Evolutionary conservation across 176 grass and related monocot genomes (phyloP), one percentile per base, ranked within the genome.

Genomic region (Otatea glauca): DNA sequence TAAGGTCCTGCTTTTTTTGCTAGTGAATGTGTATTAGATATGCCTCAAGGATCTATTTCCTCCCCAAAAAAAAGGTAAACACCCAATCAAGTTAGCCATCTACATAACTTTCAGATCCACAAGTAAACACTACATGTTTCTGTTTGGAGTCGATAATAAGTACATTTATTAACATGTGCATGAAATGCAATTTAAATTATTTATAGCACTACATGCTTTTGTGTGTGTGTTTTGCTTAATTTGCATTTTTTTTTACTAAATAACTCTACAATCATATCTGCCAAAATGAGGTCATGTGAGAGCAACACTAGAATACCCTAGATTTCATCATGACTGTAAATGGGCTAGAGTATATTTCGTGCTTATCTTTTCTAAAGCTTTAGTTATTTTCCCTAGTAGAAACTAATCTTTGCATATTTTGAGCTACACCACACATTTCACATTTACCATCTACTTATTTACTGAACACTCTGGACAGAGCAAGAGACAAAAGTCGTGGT

Each of bases 401-500:
- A 72, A 47, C 9, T 81, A 70, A 5, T 48, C n/a, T 45, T 23
- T 16, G 0, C 54, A 87, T 42, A 83, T 62, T 87, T 75, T 64
- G 20, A 76, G 71, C 54, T 21, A 81, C 49, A 80, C 20, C 43
- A 49, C 49, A 80, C 20, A 66, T 83, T 74, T 59, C 24, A 65
- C 15, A 47, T 77, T 90, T 74, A 79, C 34, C 9, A 75, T 84
- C 29, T 69, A 78, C 50, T 45, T 29, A 62, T 72, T 72, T 65
- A 65, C 72, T 77, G 53, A 87, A 79, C 53, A 45, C 42, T 75
- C 7, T 18, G 42, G 53, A 84, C 85, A 80, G 68, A 61, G 11
- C 11, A 84, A 84, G 24, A 75, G 69, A 84, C 66, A 87, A 53
- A 53, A 84, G 61, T 63, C 0, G 1, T 74, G 58, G 86, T 82